Evolutionary conservation across 176 grass and related monocot genomes (phyloP).

Genomic region (Rhynchospora tenuis): DNA sequence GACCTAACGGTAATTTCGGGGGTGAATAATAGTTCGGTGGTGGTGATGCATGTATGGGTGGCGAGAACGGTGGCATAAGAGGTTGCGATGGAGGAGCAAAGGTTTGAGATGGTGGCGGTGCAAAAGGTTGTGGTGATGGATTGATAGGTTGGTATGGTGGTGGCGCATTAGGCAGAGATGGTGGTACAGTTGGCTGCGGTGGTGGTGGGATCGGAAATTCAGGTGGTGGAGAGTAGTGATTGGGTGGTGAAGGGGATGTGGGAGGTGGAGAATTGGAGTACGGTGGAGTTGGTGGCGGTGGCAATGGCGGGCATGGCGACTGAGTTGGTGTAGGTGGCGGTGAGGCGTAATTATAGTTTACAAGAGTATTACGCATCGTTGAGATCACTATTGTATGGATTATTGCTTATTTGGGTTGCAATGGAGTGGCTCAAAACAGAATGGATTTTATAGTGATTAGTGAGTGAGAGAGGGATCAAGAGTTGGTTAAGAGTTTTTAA

Average conservation of each 20-base stretch:
- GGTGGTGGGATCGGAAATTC: not conserved
- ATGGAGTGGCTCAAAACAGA: not conserved
- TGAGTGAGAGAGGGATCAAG: too few species aligned
- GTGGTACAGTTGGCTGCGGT: not conserved
- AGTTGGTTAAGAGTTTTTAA: not conserved
- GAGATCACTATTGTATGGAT: not conserved
- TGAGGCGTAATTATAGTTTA: not conserved
- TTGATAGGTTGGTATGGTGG: not conserved
- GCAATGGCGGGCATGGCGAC: not conserved
- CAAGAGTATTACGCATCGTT: not conserved
- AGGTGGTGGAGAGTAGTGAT: not conserved
- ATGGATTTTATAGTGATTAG: not conserved
- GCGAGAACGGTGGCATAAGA: not conserved
- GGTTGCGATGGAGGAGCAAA: not conserved
- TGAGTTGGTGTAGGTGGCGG: not conserved
- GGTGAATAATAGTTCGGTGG: not conserved
- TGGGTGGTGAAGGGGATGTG: not conserved
- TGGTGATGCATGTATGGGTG: not conserved
- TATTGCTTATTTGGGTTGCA: not conserved
- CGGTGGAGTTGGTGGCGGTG: not conserved
- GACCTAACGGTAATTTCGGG: not conserved
- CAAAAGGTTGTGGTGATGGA: not conserved
- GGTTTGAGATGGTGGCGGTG: not conserved
- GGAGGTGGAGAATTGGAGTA: slow-evolving; percentile 7
- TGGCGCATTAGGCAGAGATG: too few species aligned